These are phyloP conservation scores for Cytospora leucostoma DNA, from an alignment of 2,329 filamentous ascomycete species.

Conservation along the genomic window DNA sequence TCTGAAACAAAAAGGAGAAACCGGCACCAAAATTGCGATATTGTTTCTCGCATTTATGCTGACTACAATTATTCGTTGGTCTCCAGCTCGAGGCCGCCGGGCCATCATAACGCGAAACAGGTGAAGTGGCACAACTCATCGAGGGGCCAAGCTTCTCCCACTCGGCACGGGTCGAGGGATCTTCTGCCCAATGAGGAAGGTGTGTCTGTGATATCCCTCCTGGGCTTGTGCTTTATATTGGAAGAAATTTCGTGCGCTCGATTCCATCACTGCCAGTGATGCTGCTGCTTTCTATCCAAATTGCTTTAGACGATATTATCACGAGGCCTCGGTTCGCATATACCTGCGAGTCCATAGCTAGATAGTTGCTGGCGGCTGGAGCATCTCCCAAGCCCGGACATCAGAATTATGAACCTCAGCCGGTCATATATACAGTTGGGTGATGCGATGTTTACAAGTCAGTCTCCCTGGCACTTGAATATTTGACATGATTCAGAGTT, in stretches of 20 bases:
- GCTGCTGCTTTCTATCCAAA: background rate
- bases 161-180: background rate
- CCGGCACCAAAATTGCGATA: slow-evolving; percentile 23
- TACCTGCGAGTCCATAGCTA: slow-evolving; percentile 9
- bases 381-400: too few relatives aligned
- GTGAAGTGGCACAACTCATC: background rate
- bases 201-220: too few relatives aligned
- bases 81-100: slow-evolving; percentile 1
- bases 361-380: too few relatives aligned
- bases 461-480: too few relatives aligned
- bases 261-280: slow-evolving; percentile 1
- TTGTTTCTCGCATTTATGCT: background rate
- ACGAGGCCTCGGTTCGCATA: slow-evolving; percentile 9
- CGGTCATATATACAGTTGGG: too few relatives aligned
- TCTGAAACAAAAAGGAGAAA: slow-evolving; percentile 20
- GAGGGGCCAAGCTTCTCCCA: background rate
- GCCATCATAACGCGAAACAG: slow-evolving; percentile 9
- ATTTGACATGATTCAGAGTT: too few relatives aligned
- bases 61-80: background rate
- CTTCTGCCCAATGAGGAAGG: background rate
- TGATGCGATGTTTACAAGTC: too few relatives aligned
- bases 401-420: too few relatives aligned
- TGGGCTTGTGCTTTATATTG: too few relatives aligned
- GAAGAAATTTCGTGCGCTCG: background rate
- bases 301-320: slow-evolving; percentile 7